Evolutionary conservation across 768 basidiomycete species (phyloP).

Genomic region (Amanita brunnescens): DNA sequence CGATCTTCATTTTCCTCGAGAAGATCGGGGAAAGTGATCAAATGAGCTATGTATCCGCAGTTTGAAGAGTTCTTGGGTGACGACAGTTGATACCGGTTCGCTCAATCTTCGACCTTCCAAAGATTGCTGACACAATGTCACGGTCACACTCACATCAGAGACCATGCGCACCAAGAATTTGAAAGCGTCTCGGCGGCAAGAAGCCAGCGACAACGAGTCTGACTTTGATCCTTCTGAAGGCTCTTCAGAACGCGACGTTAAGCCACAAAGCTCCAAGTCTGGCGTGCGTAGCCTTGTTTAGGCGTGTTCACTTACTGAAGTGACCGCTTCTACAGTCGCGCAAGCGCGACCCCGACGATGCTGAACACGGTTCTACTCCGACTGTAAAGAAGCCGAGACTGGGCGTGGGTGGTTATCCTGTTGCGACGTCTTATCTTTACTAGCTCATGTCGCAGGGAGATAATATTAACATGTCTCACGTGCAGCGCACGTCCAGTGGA

Average conservation of each 20-base stretch:
- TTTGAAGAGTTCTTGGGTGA: constrained; percentile 9
- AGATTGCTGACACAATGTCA: constrained; percentile 8
- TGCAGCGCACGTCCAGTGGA: constrained; percentile 13
- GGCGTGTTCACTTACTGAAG: background rate
- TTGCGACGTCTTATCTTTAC: background rate
- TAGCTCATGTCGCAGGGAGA: background rate
- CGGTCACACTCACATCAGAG: background rate
- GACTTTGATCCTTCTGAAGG: background rate
- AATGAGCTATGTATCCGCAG: constrained; percentile 3
- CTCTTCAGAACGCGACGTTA: background rate
- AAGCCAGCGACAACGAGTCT: constrained; percentile 1
- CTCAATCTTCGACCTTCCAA: background rate
- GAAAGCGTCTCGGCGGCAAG: too few species aligned
- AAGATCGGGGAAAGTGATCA: constrained; percentile 27
- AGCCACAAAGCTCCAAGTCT: background rate
- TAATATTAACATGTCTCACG: background rate
- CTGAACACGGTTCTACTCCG: background rate
- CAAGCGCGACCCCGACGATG: constrained; percentile 7
- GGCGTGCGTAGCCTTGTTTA: background rate
- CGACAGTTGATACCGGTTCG: too few species aligned
- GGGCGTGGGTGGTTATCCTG: background rate
- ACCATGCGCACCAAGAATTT: background rate
- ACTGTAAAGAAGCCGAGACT: constrained; percentile 5
- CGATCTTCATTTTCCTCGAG: constrained; percentile 79
- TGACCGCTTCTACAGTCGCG: background rate